A percentile compares a stretch with the other conserved stretches of the same genome.
Evolutionary conservation across 768 basidiomycete species (phyloP).

Genomic region (Termitomyces sp.): DNA sequence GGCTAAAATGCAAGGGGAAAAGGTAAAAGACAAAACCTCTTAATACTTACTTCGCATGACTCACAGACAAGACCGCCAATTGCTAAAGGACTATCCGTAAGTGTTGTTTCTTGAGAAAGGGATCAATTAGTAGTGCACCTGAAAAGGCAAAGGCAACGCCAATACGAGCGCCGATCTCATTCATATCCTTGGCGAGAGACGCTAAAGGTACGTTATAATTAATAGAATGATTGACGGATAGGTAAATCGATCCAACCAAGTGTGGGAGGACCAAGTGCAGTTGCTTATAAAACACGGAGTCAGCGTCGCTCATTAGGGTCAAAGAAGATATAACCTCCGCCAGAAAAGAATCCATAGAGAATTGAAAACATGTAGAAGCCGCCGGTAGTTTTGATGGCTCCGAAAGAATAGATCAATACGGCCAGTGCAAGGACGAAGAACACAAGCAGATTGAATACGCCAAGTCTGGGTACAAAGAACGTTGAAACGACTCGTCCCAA

Average conservation of each 20-base stretch:
- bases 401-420: not conserved
- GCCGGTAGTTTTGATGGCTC: not conserved
- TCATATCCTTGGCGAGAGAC: not conserved
- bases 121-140: not conserved
- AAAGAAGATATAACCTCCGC: not conserved
- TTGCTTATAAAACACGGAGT: not conserved
- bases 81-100: not conserved
- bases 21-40: not conserved
- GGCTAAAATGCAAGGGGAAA: not conserved
- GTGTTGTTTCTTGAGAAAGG: too few relatives aligned
- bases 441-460: not conserved
- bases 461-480: not conserved
- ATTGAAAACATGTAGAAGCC: not conserved
- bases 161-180: not conserved
- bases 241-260: not conserved
- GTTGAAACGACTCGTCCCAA: not conserved
- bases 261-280: not conserved
- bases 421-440: not conserved
- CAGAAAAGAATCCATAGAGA: constrained; percentile 2
- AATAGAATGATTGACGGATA: not conserved
- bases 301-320: not conserved
- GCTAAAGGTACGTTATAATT: not conserved
- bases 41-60: not conserved
- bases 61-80: not conserved
- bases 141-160: not conserved